phyloP scores from a whole-genome alignment of 257 asterid species.

The Jacaranda mimosifolia region DNA sequence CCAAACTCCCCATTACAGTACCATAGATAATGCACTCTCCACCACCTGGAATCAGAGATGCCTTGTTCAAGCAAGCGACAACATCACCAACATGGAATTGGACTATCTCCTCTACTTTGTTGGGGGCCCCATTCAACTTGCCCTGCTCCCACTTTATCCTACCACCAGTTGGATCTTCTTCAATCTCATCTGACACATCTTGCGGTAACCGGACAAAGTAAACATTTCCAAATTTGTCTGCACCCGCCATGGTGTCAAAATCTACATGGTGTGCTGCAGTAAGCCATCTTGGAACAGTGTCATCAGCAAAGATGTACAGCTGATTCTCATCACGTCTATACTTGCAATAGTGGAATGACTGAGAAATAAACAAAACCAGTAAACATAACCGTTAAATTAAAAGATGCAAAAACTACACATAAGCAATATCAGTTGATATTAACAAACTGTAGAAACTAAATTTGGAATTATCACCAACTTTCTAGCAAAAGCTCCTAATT shows the following conservation, averaged over 20 bases:
- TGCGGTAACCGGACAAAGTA: conserved; percentile 95
- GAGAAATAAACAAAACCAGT: conserved; percentile 32
- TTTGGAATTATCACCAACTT: conserved; percentile 10
- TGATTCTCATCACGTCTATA: conserved; percentile 98
- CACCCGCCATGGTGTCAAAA: conserved; percentile 97
- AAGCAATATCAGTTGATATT: not conserved
- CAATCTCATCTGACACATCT: conserved; percentile 98
- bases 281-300: conserved; percentile 98
- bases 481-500: not conserved
- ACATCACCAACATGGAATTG: conserved; percentile 98
- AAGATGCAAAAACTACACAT: conserved; percentile 11
- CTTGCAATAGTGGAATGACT: conserved; percentile 99
- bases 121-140: conserved; percentile 96
- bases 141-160: conserved; percentile 99
- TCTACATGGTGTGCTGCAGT: conserved; percentile 89
- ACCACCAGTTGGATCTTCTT: conserved; percentile 99
- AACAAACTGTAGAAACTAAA: not conserved
- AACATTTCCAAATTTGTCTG: conserved; percentile 94
- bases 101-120: conserved; percentile 95
- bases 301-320: conserved; percentile 97
- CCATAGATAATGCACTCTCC: conserved; percentile 96
- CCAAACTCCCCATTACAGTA: conserved; percentile 95
- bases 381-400: conserved; percentile 9
- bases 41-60: conserved; percentile 93
- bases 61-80: conserved; percentile 85